A percentile compares a stretch with the other conserved stretches of the same genome.
phyloP scores from a whole-genome alignment of 495 filamentous ascomycete genomes.

The Pyrenula aspistea region DNA sequence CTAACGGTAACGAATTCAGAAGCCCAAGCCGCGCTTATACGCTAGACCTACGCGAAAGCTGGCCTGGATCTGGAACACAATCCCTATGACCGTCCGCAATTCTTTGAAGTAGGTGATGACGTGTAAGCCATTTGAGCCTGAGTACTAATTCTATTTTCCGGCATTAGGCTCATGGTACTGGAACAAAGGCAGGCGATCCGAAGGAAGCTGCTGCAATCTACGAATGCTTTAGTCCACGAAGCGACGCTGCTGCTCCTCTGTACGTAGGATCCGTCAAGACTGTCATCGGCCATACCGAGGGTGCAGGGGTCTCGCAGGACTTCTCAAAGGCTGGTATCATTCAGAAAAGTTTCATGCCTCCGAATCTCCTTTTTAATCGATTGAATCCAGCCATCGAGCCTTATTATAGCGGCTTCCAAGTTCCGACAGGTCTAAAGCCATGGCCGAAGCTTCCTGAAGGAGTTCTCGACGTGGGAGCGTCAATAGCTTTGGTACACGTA shows the following conservation, averaged over 20 bases:
- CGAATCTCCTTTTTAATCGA: constrained; percentile 41
- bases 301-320: constrained; percentile 41
- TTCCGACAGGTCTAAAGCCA: constrained; percentile 10
- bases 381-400: constrained; percentile 31
- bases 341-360: constrained; percentile 36
- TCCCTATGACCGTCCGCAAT: constrained; percentile 10
- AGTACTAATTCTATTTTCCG: constrained; percentile 22
- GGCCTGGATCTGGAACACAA: constrained; percentile 15
- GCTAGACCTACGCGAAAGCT: constrained; percentile 6
- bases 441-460: constrained; percentile 16
- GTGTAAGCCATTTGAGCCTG: constrained; percentile 37
- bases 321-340: constrained; percentile 31
- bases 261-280: constrained; percentile 39
- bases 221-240: constrained; percentile 7
- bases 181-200: constrained; percentile 27
- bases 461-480: constrained; percentile 13
- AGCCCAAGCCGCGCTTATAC: constrained; percentile 14
- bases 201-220: constrained; percentile 15
- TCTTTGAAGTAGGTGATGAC: constrained; percentile 18
- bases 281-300: constrained; percentile 41
- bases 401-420: constrained; percentile 7
- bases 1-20: constrained; percentile 10
- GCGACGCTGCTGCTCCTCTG: constrained; percentile 14
- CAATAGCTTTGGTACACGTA: constrained; percentile 25
- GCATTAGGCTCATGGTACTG: constrained; percentile 11